A percentile compares a stretch with the other conserved stretches of the same genome.
Evolutionary conservation across 2,329 filamentous ascomycete species (phyloP).

Genomic region (Phialophora chinensis): DNA sequence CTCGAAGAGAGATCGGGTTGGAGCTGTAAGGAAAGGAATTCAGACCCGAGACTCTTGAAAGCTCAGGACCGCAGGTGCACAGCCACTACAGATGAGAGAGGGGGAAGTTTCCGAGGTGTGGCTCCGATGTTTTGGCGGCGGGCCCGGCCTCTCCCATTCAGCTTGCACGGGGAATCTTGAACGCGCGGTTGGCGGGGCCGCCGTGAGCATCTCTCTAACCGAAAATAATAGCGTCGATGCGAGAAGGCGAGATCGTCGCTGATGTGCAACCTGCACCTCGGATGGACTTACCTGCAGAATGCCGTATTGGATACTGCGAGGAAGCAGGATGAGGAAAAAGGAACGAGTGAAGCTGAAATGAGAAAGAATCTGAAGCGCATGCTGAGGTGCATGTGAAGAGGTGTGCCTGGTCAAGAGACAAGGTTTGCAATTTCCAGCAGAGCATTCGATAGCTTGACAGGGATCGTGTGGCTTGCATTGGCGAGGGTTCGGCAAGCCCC

Average conservation of each 20-base stretch:
- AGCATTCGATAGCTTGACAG: slow-evolving; percentile 8
- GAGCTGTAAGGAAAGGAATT: no score
- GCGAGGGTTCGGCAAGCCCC: slow-evolving; percentile 2
- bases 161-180: not conserved
- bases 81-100: not conserved
- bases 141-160: not conserved
- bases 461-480: slow-evolving; percentile 9
- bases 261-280: not conserved
- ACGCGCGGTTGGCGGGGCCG: not conserved
- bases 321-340: not conserved
- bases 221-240: slow-evolving; percentile 2
- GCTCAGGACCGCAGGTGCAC: not conserved
- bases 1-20: no score
- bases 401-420: not conserved
- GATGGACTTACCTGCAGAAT: not conserved
- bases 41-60: no score
- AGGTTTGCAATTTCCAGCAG: slow-evolving; percentile 7
- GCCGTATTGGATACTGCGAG: not conserved
- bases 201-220: not conserved
- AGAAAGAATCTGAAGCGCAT: not conserved
- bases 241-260: not conserved
- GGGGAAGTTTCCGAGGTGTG: not conserved
- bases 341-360: not conserved
- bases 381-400: no score
- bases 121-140: not conserved